Evolutionary conservation across 768 basidiomycete genomes (phyloP).

Genomic region (Termitomyces sp.): DNA sequence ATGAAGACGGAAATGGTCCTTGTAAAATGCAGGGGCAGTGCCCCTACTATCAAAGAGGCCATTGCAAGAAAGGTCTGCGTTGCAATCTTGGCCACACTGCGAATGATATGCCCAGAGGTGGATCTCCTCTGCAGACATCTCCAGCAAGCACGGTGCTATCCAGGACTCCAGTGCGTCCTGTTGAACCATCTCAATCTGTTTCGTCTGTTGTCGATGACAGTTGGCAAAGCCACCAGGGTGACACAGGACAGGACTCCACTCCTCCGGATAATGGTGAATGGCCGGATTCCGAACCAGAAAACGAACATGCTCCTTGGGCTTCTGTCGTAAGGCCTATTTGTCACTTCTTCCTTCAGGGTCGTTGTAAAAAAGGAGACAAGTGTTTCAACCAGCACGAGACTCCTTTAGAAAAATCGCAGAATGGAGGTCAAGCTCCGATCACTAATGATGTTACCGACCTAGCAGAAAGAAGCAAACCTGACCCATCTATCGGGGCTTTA

Average conservation of each 20-base stretch:
- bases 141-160: not conserved
- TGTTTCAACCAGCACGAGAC: not conserved
- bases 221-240: not conserved
- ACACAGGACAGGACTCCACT: not conserved
- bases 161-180: not conserved
- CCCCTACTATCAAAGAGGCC: constrained; percentile 1
- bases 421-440: not conserved
- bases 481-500: not conserved
- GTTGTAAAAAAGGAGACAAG: not conserved
- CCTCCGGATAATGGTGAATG: not conserved
- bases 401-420: not conserved
- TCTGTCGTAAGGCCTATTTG: not conserved
- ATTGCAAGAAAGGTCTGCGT: constrained; percentile 6
- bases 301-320: constrained; percentile 6
- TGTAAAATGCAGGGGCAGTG: not conserved
- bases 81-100: constrained; percentile 4
- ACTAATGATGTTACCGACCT: not conserved
- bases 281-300: constrained; percentile 3
- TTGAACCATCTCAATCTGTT: not conserved
- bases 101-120: not conserved
- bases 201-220: no score
- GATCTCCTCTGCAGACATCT: not conserved
- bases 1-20: not conserved
- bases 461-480: not conserved
- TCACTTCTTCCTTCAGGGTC: not conserved